phyloP scores from a whole-genome alignment of 164 flowering plant species.

The Malania oleifera region DNA sequence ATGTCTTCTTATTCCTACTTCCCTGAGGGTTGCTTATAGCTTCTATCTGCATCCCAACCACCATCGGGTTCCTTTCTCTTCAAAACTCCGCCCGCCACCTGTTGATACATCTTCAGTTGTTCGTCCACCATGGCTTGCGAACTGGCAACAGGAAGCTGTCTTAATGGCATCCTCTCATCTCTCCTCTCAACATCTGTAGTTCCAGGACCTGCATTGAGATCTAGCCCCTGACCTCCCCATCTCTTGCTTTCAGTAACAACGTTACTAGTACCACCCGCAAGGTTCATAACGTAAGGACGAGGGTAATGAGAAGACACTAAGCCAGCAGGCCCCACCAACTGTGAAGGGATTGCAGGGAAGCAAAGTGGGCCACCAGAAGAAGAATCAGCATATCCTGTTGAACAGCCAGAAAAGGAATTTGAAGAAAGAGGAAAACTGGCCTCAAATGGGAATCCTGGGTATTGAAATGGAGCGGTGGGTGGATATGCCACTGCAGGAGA shows the following conservation, averaged over 20 bases:
- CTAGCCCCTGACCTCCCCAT: conserved; percentile 1
- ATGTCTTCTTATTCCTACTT: conserved; percentile 22
- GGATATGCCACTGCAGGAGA: conserved; percentile 63
- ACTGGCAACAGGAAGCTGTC: conserved; percentile 3
- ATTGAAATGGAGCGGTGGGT: conserved; percentile 43
- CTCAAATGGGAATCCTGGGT: conserved; percentile 63
- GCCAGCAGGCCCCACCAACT: conserved; percentile 13
- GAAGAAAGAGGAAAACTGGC: conserved; percentile 60
- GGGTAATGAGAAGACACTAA: conserved; percentile 3
- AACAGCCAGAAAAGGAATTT: conserved; percentile 48
- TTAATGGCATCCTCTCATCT: not conserved
- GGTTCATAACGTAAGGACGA: not conserved
- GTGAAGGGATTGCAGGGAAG: conserved; percentile 15
- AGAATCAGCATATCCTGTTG: conserved; percentile 56
- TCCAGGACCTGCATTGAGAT: conserved; percentile 6
- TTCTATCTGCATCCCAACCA: conserved; percentile 43
- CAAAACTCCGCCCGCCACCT: conserved; percentile 16
- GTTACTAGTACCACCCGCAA: not conserved
- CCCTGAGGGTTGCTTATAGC: conserved; percentile 41
- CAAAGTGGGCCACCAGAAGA: conserved; percentile 25
- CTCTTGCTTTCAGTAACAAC: not conserved
- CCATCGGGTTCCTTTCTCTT: conserved; percentile 57
- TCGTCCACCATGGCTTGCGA: conserved; percentile 19
- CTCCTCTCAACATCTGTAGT: conserved; percentile 5
- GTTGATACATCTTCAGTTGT: conserved; percentile 16